phyloP scores from a whole-genome alignment of 768 basidiomycete genomes.

The Lepiota subincarnata region DNA sequence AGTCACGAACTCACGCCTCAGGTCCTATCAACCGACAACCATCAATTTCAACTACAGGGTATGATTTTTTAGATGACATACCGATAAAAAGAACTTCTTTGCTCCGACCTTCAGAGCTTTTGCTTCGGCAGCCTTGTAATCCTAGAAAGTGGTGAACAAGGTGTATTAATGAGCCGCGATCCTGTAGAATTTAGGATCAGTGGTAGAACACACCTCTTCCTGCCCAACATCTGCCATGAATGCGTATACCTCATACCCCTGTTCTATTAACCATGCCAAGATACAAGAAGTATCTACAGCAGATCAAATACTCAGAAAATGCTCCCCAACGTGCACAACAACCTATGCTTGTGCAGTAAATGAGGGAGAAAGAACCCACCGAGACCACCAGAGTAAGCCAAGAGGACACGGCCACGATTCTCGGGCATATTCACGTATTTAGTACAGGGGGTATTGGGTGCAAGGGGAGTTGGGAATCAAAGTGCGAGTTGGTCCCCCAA shows the following conservation, averaged over 20 bases:
- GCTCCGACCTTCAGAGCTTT: constrained; percentile 92
- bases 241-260: constrained; percentile 94
- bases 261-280: constrained; percentile 97
- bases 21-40: constrained; percentile 50
- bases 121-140: constrained; percentile 85
- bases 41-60: neutral
- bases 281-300: constrained; percentile 93
- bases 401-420: constrained; percentile 78
- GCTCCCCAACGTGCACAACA: neutral
- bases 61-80: constrained; percentile 22
- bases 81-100: constrained; percentile 93
- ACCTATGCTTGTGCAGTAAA: constrained; percentile 1
- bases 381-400: constrained; percentile 97
- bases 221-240: constrained; percentile 97
- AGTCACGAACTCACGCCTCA: constrained; percentile 91
- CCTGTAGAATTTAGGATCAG: neutral
- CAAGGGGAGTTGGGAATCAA: neutral
- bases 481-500: constrained; percentile 1
- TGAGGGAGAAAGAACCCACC: constrained; percentile 46
- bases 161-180: constrained; percentile 8
- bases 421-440: constrained; percentile 35
- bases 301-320: constrained; percentile 12
- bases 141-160: constrained; percentile 39
- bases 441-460: neutral
- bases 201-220: constrained; percentile 57